Percentiles rank a stretch among this genome's conserved stretches.
Conservation (phyloP, 805 yeast species). For the Dipodascus geniculatus region DNA sequence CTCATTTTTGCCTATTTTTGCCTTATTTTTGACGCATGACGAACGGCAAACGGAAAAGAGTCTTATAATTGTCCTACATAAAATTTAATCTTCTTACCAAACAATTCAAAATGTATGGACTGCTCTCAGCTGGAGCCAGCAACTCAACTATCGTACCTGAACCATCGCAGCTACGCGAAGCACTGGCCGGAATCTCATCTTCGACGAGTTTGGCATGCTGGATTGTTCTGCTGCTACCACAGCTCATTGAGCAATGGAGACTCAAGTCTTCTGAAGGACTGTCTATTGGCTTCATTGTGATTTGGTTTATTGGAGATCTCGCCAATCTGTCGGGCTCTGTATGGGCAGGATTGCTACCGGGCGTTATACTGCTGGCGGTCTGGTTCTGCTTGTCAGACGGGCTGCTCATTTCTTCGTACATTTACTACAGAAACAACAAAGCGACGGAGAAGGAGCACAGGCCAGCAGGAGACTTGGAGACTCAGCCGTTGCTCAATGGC, state of each 20-base stretch:
- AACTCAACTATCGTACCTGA: not conserved
- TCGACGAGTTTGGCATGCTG: slow-evolving; percentile 67
- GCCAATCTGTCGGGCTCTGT: slow-evolving; percentile 56
- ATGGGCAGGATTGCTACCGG: slow-evolving; percentile 60
- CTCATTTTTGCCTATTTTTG: too few relatives aligned
- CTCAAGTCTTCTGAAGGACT: slow-evolving; percentile 63
- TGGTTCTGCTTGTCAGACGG: slow-evolving; percentile 71
- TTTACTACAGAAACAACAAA: slow-evolving; percentile 34
- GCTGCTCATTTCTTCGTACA: slow-evolving; percentile 43
- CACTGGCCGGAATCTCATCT: slow-evolving; percentile 54
- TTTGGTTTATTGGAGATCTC: slow-evolving; percentile 66
- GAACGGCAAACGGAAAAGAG: too few relatives aligned
- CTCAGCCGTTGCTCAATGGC: slow-evolving; percentile 17
- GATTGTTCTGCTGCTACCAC: slow-evolving; percentile 67
- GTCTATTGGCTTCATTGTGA: slow-evolving; percentile 50
- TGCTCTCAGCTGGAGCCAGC: not conserved
- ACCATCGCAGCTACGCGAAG: slow-evolving; percentile 27
- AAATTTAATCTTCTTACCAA: not conserved
- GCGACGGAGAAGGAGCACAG: slow-evolving; percentile 3
- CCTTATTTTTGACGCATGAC: too few relatives aligned
- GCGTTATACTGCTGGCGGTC: slow-evolving; percentile 54
- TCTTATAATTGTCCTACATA: not conserved
- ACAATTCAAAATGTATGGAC: not conserved
- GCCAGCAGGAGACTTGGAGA: slow-evolving; percentile 8
- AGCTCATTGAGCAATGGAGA: slow-evolving; percentile 71